phyloP scores from a whole-genome alignment of 2,329 filamentous ascomycete species.

The Epichloe bromicola region DNA sequence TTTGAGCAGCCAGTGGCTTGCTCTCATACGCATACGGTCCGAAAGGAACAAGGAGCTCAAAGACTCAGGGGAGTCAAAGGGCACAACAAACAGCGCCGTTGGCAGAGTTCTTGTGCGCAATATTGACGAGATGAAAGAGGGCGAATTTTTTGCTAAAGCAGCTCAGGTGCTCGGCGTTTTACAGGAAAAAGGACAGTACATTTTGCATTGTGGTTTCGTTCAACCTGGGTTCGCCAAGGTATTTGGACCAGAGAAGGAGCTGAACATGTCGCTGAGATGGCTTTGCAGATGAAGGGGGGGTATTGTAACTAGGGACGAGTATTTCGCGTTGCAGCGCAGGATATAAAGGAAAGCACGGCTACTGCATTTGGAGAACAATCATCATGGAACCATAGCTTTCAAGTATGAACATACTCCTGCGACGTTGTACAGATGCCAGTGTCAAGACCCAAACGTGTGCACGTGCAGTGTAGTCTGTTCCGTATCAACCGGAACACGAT shows the following conservation, averaged over 20 bases:
- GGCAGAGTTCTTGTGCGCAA: neutral
- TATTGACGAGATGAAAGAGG: neutral
- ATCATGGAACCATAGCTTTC: no score
- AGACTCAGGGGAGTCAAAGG: neutral
- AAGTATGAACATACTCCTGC: no score
- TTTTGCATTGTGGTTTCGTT: neutral
- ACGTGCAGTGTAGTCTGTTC: no score
- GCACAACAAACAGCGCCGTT: neutral
- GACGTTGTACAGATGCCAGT: neutral
- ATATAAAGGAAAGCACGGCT: neutral
- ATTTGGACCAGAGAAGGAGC: neutral
- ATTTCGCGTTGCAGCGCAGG: neutral
- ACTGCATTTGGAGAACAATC: neutral
- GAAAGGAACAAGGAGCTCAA: neutral
- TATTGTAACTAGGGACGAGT: neutral
- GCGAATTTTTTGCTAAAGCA: neutral
- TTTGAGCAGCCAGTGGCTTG: neutral
- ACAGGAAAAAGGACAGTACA: neutral
- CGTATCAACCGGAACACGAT: no score
- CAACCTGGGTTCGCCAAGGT: neutral
- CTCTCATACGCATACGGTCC: neutral
- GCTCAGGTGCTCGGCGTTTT: conserved; percentile 6
- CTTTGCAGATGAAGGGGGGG: neutral
- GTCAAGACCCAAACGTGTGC: neutral
- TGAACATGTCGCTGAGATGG: neutral